Base-by-base conservation (phyloP, 2,329 filamentous ascomycete genomes). In the Sphaerulina populicola region DNA sequence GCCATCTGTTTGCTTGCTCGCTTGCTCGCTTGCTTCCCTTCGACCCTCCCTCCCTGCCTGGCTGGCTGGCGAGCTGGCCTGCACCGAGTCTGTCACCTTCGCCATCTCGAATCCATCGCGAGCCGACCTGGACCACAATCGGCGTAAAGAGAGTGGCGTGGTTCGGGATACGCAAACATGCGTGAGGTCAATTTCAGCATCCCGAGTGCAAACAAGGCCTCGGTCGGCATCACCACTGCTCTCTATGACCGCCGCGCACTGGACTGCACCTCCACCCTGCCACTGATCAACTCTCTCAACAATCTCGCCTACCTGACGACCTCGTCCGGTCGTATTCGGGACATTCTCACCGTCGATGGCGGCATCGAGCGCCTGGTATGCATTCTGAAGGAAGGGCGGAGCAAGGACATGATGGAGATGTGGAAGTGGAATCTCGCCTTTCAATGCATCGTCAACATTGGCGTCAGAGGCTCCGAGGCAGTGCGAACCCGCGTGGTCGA, bases 371-470 rank as follows among this genome's bases (percentile, higher is more conserved):
- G 91, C 59, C 76, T 98, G 61, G 88, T 98, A 68, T 96, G 89
- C 78, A 96, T 98, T 66, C 80, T 98, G 69, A 98, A 98, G 72
- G 88, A 95, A 71, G 93, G 93, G 57, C 80, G 93, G 67, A 96
- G 88, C 73, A 94, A 90, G 71, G 91, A 98, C 69, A 85, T 96
- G 83, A 96, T 97, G 91, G 91, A 96, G 69, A 95, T 95, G 87
- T 98, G 93, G 93, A 97, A 97, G 72, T 98, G 93, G 93, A 98
- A 96, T 66, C 78, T 98, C 57, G 93, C 93, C 47, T 98, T 98
- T 70, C 93, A 97, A 71, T 98, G 93, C 69, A 90, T 97, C 58
- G 93, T 98, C 68, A 98, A 98, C 70, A 97, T 98, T 66, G 93
- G 93, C 51, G 91, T 98, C 54, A 82, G 93, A 61, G 93, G 93